Evolutionary conservation across 441 rosid genomes (phyloP).

Genomic region (Metrosideros polymorpha): DNA sequence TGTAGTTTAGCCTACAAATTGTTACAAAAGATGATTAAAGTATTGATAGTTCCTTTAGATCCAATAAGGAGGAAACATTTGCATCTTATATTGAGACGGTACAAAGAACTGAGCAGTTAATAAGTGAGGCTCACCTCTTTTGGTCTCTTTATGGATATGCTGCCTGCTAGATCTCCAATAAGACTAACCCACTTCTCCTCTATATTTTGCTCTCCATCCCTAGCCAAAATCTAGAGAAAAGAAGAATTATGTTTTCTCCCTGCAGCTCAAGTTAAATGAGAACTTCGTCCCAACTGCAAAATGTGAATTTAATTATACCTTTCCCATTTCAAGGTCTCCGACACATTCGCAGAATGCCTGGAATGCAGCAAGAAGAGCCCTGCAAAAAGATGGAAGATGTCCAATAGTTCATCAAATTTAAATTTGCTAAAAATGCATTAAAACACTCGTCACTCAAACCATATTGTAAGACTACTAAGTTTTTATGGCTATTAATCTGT

Average conservation of each 20-base stretch:
- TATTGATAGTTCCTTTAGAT: not conserved
- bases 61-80: not conserved
- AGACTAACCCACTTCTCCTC: slow-evolving; percentile 94
- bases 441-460: not conserved
- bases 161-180: slow-evolving; percentile 83
- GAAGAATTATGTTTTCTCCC: not conserved
- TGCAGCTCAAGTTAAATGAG: not conserved
- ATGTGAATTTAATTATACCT: slow-evolving; percentile 38
- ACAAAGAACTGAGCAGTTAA: not conserved
- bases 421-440: not conserved
- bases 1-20: not conserved
- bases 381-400: slow-evolving; percentile 27
- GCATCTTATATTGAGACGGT: not conserved
- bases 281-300: not conserved
- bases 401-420: not conserved
- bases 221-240: slow-evolving; percentile 71
- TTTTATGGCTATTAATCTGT: not conserved
- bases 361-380: slow-evolving; percentile 86
- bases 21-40: not conserved
- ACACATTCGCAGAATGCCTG: slow-evolving; percentile 99
- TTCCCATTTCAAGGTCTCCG: slow-evolving; percentile 99
- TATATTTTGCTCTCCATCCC: slow-evolving; percentile 80
- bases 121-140: slow-evolving; percentile 54
- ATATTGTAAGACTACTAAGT: not conserved
- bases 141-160: slow-evolving; percentile 96